Conservation (phyloP, 805 yeast genomes). For the Candida khao-thaluensis region DNA sequence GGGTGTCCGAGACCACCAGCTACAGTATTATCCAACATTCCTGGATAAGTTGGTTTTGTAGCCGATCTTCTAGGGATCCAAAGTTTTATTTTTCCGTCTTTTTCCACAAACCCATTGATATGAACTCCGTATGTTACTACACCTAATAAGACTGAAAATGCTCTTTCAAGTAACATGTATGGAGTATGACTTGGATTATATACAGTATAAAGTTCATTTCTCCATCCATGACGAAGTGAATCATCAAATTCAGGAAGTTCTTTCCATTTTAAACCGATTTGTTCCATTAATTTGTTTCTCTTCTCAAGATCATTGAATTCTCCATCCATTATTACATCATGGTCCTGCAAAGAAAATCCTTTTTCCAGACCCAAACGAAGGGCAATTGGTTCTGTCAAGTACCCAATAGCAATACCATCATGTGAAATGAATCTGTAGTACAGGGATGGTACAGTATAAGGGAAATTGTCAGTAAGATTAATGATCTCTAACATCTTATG, state of each 20-base stretch:
- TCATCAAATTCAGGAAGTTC: conserved; percentile 24
- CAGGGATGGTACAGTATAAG: conserved; percentile 18
- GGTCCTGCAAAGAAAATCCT: conserved; percentile 18
- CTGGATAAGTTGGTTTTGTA: conserved; percentile 84
- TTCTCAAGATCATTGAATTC: conserved; percentile 36
- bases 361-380: conserved; percentile 18
- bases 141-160: conserved; percentile 79
- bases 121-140: conserved; percentile 90
- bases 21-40: conserved; percentile 86
- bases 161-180: conserved; percentile 74
- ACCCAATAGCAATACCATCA: conserved; percentile 31
- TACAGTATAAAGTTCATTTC: conserved; percentile 77
- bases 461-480: conserved; percentile 31
- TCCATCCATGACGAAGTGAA: conserved; percentile 64
- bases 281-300: conserved; percentile 41
- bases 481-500: conserved; percentile 15
- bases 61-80: conserved; percentile 87
- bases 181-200: conserved; percentile 55
- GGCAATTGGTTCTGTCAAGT: conserved; percentile 25
- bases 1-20: conserved; percentile 95
- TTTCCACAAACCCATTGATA: conserved; percentile 66
- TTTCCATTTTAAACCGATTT: conserved; percentile 44
- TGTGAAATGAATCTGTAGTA: conserved; percentile 30
- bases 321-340: conserved; percentile 27
- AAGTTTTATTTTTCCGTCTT: conserved; percentile 45